Evolutionary conservation across 345 rosid species (phyloP).

Genomic region (Excoecaria agallocha): DNA sequence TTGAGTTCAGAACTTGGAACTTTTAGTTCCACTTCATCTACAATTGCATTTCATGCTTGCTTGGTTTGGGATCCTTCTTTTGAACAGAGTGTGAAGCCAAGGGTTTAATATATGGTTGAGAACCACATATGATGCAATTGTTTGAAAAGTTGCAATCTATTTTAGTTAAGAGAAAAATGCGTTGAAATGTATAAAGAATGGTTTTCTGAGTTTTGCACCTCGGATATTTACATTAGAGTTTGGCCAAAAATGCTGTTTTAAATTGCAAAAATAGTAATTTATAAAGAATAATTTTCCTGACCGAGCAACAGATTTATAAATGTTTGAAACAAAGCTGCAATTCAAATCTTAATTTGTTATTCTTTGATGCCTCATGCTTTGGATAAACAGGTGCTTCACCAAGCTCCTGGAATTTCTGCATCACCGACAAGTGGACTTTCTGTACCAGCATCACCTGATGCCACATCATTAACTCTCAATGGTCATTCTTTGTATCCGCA

Average conservation of each 20-base stretch:
- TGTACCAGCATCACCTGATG: conserved; percentile 39
- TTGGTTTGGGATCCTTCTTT: not conserved
- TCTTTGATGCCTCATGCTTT: conserved; percentile 22
- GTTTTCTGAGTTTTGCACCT: not conserved
- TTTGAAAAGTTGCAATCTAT: not conserved
- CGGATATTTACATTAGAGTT: not conserved
- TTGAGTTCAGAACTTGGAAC: not conserved
- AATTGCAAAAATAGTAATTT: not conserved
- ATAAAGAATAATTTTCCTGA: not conserved
- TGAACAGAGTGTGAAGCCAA: not conserved
- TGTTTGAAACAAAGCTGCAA: not conserved
- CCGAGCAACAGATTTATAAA: not conserved
- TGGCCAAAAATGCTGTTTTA: not conserved
- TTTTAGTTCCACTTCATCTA: not conserved
- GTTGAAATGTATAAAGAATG: not conserved
- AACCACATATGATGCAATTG: not conserved
- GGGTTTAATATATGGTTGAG: not conserved
- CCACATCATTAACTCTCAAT: conserved; percentile 38
- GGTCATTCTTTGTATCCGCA: conserved; percentile 48
- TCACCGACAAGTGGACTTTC: conserved; percentile 43
- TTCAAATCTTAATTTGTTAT: not conserved
- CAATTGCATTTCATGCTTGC: not conserved
- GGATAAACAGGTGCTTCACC: conserved; percentile 64
- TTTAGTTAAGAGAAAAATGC: not conserved
- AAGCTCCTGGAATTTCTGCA: conserved; percentile 49